Evolutionary conservation across 1,284 basidiomycete genomes (phyloP), one percentile per base, ranked within the genome.

Genomic region (Ganoderma sp.): DNA sequence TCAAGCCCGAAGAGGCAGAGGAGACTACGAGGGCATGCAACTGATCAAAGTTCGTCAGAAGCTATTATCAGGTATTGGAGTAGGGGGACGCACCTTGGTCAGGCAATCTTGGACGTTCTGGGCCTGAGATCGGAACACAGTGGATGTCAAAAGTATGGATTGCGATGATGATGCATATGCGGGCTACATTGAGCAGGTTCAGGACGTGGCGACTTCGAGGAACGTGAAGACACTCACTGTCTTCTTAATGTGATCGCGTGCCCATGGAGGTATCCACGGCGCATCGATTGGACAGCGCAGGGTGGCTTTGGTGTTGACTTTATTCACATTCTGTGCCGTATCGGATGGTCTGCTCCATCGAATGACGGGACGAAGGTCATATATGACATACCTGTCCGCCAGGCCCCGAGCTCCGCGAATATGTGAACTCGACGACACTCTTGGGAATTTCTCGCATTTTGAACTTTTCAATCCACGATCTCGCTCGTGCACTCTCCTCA

Each of bases 301-400:
- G 0, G 87, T 89, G 0, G 86, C 90, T 76, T 94, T 94, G 12
- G 92, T 93, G 69, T 92, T 92, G 32, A 93, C 85, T 79, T 93
- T 94, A 76, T 94, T 94, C 54, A 94, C 92, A 71, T 94, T 92
- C 91, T 94, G 72, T 22, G 25, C n/a, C 15, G 12, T 7, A 10
- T 25, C 9, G 3, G 39, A 60, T 14, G 14, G 39, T 41, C 42
- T 14, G 37, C 12, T 7, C n/a, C 34, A 39, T 22, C 28, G 32
- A 56, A 56, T 28, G 54, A 34, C 32, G 28, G 34, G 25, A 22
- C 34, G n/a, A 25, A 10, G n/a, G 48, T 67, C 37, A 34, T 58
- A 32, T 32, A 25, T 7, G 25, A 70, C 81, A 63, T 69, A 91
- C 91, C 85, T 93, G 92, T 15, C 91, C 92, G 41, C 91, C 91